phyloP scores from a whole-genome alignment of 306 rosid species.

The Quercus rubra region DNA sequence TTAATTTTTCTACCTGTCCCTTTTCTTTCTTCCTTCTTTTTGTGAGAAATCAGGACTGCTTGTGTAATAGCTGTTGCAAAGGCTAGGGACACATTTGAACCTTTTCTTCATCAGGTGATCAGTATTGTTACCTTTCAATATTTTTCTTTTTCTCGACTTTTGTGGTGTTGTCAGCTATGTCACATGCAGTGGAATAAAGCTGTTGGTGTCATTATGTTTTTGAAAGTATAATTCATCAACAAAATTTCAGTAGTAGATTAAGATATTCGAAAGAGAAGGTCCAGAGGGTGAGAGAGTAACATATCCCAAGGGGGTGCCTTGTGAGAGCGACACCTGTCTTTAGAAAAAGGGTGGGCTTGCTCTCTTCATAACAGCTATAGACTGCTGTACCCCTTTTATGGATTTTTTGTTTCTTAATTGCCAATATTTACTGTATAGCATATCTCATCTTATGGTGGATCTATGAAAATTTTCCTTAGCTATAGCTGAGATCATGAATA shows the following conservation, averaged over 20 bases:
- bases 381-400: neutral
- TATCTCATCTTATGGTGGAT: neutral
- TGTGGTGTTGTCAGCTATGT: neutral
- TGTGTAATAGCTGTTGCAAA: conserved; percentile 98
- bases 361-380: neutral
- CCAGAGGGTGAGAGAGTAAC: too few relatives aligned
- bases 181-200: neutral
- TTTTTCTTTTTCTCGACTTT: conserved; percentile 1
- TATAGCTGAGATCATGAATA: neutral
- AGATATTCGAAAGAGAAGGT: too few relatives aligned
- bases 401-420: neutral
- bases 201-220: neutral
- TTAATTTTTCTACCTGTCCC: neutral
- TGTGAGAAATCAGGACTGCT: conserved; percentile 70
- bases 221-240: neutral
- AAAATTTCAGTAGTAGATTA: neutral
- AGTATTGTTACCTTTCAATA: conserved; percentile 5
- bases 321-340: neutral
- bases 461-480: neutral
- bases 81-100: conserved; percentile 97
- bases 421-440: neutral
- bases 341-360: neutral
- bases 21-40: neutral
- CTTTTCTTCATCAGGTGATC: conserved; percentile 89
- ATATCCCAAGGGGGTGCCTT: too few relatives aligned